phyloP scores from a whole-genome alignment of 352 stramenopile species.

The Halophytophthora polymorphica region DNA sequence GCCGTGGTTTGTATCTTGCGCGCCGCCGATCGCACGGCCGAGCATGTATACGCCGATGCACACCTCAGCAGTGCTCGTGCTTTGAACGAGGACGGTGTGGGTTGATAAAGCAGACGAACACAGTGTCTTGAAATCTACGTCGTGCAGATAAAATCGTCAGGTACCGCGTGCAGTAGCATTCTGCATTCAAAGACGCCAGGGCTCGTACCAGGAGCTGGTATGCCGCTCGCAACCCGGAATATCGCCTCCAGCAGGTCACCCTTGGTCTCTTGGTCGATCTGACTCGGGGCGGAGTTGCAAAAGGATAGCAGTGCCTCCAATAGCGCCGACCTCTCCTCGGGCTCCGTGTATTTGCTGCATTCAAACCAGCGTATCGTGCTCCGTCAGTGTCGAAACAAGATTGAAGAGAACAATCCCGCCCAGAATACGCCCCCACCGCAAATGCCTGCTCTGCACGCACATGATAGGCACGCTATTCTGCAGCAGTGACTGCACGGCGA shows the following conservation, averaged over 20 bases:
- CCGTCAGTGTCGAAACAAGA: background rate
- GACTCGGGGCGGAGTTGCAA: constrained; percentile 14
- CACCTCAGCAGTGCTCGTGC: constrained; percentile 21
- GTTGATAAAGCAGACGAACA: constrained; percentile 47
- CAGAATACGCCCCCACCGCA: background rate
- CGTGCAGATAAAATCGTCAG: background rate
- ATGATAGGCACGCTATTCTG: constrained; percentile 47
- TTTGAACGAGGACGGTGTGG: constrained; percentile 30
- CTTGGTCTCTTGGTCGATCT: constrained; percentile 17
- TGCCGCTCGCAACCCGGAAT: constrained; percentile 45
- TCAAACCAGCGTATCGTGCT: background rate
- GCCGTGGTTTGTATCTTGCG: constrained; percentile 31
- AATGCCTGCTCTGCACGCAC: constrained; percentile 20
- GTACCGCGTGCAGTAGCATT: no score
- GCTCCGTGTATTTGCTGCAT: constrained; percentile 57
- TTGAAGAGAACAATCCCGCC: background rate
- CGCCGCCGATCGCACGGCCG: constrained; percentile 50
- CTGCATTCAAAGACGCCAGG: no score
- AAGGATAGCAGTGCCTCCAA: constrained; percentile 29
- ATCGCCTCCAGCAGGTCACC: constrained; percentile 65
- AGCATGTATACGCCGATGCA: constrained; percentile 38
- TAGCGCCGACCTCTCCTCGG: constrained; percentile 45
- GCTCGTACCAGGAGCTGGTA: constrained; percentile 42
- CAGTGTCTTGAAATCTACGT: constrained; percentile 46
- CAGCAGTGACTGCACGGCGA: constrained; percentile 48